These are phyloP conservation scores for Aleurites moluccanus DNA, from an alignment of 441 rosid genomes.

Conservation along the genomic window DNA sequence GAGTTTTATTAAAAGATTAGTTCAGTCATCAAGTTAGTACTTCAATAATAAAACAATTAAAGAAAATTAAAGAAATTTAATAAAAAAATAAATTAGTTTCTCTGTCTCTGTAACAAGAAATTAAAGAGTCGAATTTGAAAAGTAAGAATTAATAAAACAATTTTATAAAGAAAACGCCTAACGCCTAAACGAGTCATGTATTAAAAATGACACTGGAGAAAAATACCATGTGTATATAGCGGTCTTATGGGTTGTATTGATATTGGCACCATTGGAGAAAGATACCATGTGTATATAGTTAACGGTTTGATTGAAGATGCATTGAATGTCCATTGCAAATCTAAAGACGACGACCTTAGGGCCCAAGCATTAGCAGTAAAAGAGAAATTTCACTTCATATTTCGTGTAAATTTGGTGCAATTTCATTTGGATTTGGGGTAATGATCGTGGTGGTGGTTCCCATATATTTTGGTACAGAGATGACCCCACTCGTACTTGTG, in stretches of 20 bases:
- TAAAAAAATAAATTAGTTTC: too few species aligned
- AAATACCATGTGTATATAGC: too few species aligned
- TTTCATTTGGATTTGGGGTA: constrained; percentile 11
- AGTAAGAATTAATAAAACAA: background rate
- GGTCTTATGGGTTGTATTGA: background rate
- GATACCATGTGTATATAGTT: background rate
- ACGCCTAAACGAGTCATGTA: background rate
- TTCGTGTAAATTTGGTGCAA: constrained; percentile 10
- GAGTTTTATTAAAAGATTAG: too few species aligned
- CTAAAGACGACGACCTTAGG: constrained; percentile 10
- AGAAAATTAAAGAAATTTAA: too few species aligned
- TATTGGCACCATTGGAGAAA: background rate
- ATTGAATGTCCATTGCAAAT: constrained; percentile 6
- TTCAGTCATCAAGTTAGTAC: background rate
- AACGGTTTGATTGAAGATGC: constrained; percentile 2
- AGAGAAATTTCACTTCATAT: background rate
- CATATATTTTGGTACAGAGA: background rate
- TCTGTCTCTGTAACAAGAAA: too few species aligned
- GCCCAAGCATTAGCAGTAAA: background rate
- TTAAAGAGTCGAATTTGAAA: too few species aligned
- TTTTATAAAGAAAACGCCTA: background rate
- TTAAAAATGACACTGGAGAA: background rate
- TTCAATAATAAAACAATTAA: too few species aligned
- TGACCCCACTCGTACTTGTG: background rate
- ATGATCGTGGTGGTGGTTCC: constrained; percentile 11